phyloP scores from a whole-genome alignment of 1,139 yeast genomes.

The Saccharomycopsis phalli region DNA sequence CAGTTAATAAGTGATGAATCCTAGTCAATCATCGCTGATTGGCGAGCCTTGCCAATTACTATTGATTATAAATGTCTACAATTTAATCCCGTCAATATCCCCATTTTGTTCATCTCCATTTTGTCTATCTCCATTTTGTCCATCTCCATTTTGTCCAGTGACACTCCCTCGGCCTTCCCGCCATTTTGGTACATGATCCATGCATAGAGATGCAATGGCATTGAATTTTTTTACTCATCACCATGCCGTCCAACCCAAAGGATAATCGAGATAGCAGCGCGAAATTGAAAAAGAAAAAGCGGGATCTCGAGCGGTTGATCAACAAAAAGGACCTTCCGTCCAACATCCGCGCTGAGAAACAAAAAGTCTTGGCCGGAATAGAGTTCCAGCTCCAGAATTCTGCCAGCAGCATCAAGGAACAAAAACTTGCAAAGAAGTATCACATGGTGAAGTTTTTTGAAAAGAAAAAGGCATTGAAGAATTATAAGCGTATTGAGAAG shows the following conservation, averaged over 20 bases:
- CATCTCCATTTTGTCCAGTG: too few species aligned
- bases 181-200: too few species aligned
- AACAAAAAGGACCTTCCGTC: conserved; percentile 52
- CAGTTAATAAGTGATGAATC: too few species aligned
- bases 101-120: too few species aligned
- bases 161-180: too few species aligned
- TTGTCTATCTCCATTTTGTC: too few species aligned
- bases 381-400: conserved; percentile 55
- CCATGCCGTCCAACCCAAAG: not conserved
- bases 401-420: conserved; percentile 41
- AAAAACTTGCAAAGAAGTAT: conserved; percentile 64
- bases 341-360: conserved; percentile 68
- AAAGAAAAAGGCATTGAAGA: conserved; percentile 75
- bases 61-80: too few species aligned
- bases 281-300: conserved; percentile 71
- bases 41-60: too few species aligned
- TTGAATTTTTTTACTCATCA: too few species aligned
- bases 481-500: conserved; percentile 55
- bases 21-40: too few species aligned
- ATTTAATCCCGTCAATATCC: too few species aligned
- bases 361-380: conserved; percentile 74
- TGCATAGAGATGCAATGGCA: too few species aligned
- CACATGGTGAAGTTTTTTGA: conserved; percentile 94
- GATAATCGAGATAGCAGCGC: conserved; percentile 22
- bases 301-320: conserved; percentile 73